A percentile compares a stretch with the other conserved stretches of the same genome.
Conservation (phyloP, 2,329 filamentous ascomycete species). For the Aspergillus sp. region DNA sequence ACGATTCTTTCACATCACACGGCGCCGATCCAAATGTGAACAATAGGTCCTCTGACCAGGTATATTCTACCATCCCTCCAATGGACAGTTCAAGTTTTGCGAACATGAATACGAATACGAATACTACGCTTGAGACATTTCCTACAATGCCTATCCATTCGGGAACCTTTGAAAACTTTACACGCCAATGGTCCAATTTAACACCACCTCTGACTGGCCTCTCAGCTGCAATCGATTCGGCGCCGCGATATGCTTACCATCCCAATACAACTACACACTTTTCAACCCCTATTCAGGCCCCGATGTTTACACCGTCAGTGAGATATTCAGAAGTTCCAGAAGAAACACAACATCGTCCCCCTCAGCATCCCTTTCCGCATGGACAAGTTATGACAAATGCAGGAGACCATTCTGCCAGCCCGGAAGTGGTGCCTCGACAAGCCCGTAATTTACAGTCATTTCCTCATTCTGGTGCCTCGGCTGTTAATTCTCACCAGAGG, state of each 20-base stretch:
- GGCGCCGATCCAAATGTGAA: not conserved
- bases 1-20: not conserved
- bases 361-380: not conserved
- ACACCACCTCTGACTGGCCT: not conserved
- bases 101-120: not conserved
- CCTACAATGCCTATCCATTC: not conserved
- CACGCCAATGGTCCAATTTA: not conserved
- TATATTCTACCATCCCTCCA: not conserved
- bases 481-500: conserved; percentile 11
- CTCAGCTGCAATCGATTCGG: not conserved
- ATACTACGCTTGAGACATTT: not conserved
- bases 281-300: not conserved
- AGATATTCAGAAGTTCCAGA: not conserved
- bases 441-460: conserved; percentile 4
- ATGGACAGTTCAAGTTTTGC: not conserved
- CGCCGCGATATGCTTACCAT: not conserved
- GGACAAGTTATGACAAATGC: not conserved
- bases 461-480: conserved; percentile 9
- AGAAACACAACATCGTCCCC: not conserved
- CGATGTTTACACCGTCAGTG: not conserved
- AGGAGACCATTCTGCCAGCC: not conserved
- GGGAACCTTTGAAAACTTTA: not conserved
- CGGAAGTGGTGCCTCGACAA: not conserved
- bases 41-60: not conserved
- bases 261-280: not conserved